Evolutionary conservation across 2,329 filamentous ascomycete genomes (phyloP).

Genomic region (Sporothrix curviconia): DNA sequence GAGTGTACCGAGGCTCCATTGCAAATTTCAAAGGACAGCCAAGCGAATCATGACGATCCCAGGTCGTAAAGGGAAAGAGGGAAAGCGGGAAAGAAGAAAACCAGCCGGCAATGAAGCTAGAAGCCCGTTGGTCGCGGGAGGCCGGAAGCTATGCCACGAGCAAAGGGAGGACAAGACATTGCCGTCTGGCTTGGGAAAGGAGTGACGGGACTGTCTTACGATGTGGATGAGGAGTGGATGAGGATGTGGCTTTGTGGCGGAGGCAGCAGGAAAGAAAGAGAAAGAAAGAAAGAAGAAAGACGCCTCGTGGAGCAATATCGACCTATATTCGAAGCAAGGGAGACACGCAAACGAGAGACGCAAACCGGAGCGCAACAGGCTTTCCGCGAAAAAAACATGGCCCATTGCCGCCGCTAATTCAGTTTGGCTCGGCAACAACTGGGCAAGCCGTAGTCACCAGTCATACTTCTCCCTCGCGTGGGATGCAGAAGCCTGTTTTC

Average conservation of each 20-base stretch:
- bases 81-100: too few relatives aligned
- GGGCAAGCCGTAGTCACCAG: too few relatives aligned
- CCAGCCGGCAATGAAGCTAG: not conserved
- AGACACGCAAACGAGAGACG: not conserved
- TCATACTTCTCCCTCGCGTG: not conserved
- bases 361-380: not conserved
- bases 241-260: too few relatives aligned
- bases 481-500: not conserved
- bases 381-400: not conserved
- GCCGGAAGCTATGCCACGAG: not conserved
- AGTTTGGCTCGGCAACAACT: not conserved
- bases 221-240: too few relatives aligned
- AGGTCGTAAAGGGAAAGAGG: not conserved
- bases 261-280: not conserved
- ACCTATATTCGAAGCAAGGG: not conserved
- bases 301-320: not conserved
- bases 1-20: not conserved
- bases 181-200: not conserved
- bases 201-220: too few relatives aligned
- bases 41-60: too few relatives aligned
- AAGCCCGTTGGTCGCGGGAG: not conserved
- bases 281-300: not conserved
- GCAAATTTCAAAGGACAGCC: not conserved
- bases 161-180: constrained; percentile 4
- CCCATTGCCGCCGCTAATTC: not conserved